A percentile compares a stretch with the other conserved stretches of the same genome.
These are phyloP conservation scores for Nigrospora oryzae DNA, from an alignment of 2,329 filamentous ascomycete species.

Conservation along the genomic window DNA sequence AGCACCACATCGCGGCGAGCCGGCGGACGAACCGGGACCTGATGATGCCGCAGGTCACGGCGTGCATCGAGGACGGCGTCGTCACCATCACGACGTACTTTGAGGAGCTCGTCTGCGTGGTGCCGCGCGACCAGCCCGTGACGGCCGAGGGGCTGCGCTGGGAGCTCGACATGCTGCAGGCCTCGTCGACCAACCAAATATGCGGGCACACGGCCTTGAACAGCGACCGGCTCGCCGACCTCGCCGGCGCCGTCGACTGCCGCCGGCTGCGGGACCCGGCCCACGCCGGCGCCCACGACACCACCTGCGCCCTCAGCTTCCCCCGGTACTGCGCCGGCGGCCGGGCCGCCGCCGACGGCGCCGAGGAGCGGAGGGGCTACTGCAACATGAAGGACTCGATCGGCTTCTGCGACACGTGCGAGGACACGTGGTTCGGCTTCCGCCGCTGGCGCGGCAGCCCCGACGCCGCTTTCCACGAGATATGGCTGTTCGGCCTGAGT, in stretches of 20 bases:
- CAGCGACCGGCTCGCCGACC: not conserved
- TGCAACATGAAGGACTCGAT: slow-evolving; percentile 2
- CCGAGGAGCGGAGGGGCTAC: not conserved
- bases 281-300: not conserved
- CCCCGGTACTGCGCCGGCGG: not conserved
- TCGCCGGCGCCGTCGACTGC: not conserved
- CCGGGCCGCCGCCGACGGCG: not conserved
- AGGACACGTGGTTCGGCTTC: slow-evolving; percentile 2
- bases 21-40: not conserved
- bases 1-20: not conserved
- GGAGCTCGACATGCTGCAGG: slow-evolving; percentile 2
- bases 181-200: not conserved
- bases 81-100: slow-evolving; percentile 1
- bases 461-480: slow-evolving; percentile 1
- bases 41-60: slow-evolving; percentile 1
- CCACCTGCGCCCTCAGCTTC: not conserved
- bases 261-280: not conserved
- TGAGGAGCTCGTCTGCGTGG: slow-evolving; percentile 1
- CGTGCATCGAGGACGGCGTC: not conserved
- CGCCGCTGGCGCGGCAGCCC: slow-evolving; percentile 1
- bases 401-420: slow-evolving; percentile 1
- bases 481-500: slow-evolving; percentile 2
- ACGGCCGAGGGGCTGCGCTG: not conserved
- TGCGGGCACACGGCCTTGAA: not conserved
- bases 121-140: not conserved